Percentiles rank a stretch among this genome's conserved stretches.
phyloP scores from a whole-genome alignment of 176 grass and related monocot genomes.

The Echinochloa phyllopogon region DNA sequence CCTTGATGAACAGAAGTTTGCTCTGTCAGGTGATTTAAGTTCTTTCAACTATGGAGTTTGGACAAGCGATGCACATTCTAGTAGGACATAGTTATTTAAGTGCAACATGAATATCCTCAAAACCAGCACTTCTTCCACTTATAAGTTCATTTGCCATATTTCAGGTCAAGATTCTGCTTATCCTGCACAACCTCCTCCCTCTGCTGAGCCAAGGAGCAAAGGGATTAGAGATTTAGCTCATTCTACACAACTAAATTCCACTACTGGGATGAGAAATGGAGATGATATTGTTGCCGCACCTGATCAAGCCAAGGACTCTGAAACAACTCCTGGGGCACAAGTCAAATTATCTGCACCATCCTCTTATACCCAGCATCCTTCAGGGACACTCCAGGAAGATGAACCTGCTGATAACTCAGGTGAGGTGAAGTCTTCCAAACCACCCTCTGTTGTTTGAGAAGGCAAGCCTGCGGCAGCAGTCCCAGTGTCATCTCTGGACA shows the following conservation, averaged over 20 bases:
- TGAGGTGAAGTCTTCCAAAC: not conserved
- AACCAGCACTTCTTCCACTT: not conserved
- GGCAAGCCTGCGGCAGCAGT: not conserved
- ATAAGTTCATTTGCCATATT: not conserved
- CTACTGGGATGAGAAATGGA: not conserved
- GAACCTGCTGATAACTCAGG: not conserved
- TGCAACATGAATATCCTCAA: not conserved
- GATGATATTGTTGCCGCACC: not conserved
- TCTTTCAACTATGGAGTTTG: not conserved
- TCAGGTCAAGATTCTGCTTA: constrained; percentile 32
- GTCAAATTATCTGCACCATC: not conserved
- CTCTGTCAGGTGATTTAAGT: constrained; percentile 22
- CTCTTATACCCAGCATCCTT: not conserved
- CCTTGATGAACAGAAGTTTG: not conserved
- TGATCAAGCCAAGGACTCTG: constrained; percentile 22
- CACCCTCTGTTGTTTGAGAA: constrained; percentile 19
- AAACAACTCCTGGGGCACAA: constrained; percentile 32
- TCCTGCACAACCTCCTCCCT: not conserved
- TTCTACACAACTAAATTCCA: not conserved
- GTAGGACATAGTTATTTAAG: not conserved
- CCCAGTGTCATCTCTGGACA: not conserved
- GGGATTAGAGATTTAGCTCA: constrained; percentile 6
- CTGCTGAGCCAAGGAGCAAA: constrained; percentile 16
- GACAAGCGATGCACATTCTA: not conserved
- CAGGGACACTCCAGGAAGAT: not conserved